Percentiles rank a stretch among this genome's conserved stretches.
Evolutionary conservation across 2,329 filamentous ascomycete species (phyloP).

Genomic region (Ophiostoma australiae): DNA sequence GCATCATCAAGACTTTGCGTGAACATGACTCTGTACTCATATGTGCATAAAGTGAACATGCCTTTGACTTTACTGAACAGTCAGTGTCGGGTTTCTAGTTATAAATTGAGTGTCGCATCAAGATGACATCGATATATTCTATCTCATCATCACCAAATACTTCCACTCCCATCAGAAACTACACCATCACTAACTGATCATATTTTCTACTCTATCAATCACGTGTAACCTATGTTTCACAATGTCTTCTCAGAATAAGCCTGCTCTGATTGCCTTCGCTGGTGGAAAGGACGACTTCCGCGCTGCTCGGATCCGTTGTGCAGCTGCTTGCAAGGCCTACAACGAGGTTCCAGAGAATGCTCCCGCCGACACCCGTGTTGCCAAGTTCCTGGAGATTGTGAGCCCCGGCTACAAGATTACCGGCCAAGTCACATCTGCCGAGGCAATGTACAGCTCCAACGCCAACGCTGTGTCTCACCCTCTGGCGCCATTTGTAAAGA

Average conservation of each 20-base stretch:
- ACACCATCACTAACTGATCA: not conserved
- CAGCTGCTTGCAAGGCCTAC: conserved; percentile 3
- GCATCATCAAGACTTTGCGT: not conserved
- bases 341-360: not conserved
- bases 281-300: conserved; percentile 3
- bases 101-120: not conserved
- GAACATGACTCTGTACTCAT: not conserved
- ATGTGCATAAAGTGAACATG: not conserved
- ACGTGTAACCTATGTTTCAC: too few relatives aligned
- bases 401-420: not conserved
- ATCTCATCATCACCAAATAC: not conserved
- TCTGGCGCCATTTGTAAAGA: conserved; percentile 3
- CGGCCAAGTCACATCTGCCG: not conserved
- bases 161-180: too few relatives aligned
- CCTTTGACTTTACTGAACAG: not conserved
- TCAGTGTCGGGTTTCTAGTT: not conserved
- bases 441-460: not conserved
- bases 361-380: not conserved
- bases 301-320: not conserved
- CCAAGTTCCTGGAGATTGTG: not conserved
- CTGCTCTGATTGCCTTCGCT: not conserved
- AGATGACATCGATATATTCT: too few relatives aligned
- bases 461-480: not conserved
- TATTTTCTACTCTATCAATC: too few relatives aligned
- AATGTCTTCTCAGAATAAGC: not conserved